A percentile compares a stretch with the other conserved stretches of the same genome.
phyloP scores from a whole-genome alignment of 2,329 filamentous ascomycete genomes.

The Proliferodiscus dingleyae region DNA sequence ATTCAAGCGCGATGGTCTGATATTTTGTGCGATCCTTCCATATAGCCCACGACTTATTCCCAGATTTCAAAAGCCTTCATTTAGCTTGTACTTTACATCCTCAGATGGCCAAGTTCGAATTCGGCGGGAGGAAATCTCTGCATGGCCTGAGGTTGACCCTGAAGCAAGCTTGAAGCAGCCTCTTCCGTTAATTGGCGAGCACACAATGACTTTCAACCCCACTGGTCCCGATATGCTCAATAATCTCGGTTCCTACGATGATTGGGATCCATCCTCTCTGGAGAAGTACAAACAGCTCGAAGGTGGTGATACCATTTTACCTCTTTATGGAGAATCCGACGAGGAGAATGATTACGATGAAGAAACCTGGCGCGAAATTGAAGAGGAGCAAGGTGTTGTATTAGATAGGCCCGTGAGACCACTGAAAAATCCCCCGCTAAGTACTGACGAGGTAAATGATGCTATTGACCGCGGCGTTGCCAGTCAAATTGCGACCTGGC shows the following conservation, averaged over 20 bases:
- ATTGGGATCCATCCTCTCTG: slow-evolving; percentile 27
- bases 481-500: slow-evolving; percentile 51
- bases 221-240: slow-evolving; percentile 9
- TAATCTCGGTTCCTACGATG: slow-evolving; percentile 4
- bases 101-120: slow-evolving; percentile 18
- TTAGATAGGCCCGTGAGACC: slow-evolving; percentile 33
- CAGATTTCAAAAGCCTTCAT: slow-evolving; percentile 28
- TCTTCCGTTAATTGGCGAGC: not conserved
- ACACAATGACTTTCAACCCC: slow-evolving; percentile 13
- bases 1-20: slow-evolving; percentile 16
- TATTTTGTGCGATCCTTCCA: slow-evolving; percentile 24
- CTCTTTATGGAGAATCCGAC: slow-evolving; percentile 51
- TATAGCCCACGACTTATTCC: slow-evolving; percentile 24
- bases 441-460: slow-evolving; percentile 42
- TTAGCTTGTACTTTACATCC: slow-evolving; percentile 28
- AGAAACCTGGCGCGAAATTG: slow-evolving; percentile 57
- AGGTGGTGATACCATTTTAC: slow-evolving; percentile 41
- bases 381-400: slow-evolving; percentile 40
- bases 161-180: slow-evolving; percentile 14
- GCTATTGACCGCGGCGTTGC: slow-evolving; percentile 51
- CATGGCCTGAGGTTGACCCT: slow-evolving; percentile 29
- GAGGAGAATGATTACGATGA: slow-evolving; percentile 50
- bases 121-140: slow-evolving; percentile 23
- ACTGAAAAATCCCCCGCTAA: slow-evolving; percentile 32
- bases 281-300: slow-evolving; percentile 38